Evolutionary conservation across 2,329 filamentous ascomycete species (phyloP), one percentile per base, ranked within the genome.

Genomic region (Calonectria leucothoes): DNA sequence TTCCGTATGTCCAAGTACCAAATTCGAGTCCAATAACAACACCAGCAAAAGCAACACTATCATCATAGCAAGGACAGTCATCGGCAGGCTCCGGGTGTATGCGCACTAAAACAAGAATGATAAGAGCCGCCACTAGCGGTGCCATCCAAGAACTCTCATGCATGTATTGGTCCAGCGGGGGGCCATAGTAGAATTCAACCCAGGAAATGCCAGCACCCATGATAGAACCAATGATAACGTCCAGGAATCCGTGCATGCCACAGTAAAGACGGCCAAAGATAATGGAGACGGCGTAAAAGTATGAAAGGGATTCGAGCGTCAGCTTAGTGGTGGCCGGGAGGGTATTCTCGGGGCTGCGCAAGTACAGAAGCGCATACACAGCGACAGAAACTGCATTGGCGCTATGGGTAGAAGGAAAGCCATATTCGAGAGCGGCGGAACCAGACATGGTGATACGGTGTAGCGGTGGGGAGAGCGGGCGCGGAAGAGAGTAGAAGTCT

Each of bases 361-460:
- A 86, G 59, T 93, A 88, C 69, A 96, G 89, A 10, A 98, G 87
- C 35, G 90, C 93, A 83, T 98, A 98, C 6, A 98, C 90, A 42
- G 95, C 95, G 20, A 98, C 96, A 0, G 96, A 98, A 8, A 98
- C 94, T 2, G 97, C 97, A 83, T 99, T 99, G 63, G 97, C 97
- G 17, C 96, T 98, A 83, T 99, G 97, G 0, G 97, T 98, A 11
- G 96, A 98, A 0, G 97, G 97, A 79, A 98, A 98, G 25, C 97
- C 97, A 82, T 99, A 99, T 82, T 99, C 97, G 69, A 99, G 90
- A 12, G 96, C 95, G 4, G 95, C 96, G 6, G 95, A 98, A 4
- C 96, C 96, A 65, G 96, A 98, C 96, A 98, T 98, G 77, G 96
- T 98, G 83, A 99, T 98, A 67, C 97, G 92, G 73, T 97, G 93